Evolutionary conservation across 257 asterid species (phyloP).

Genomic region (Petunia axillaris): DNA sequence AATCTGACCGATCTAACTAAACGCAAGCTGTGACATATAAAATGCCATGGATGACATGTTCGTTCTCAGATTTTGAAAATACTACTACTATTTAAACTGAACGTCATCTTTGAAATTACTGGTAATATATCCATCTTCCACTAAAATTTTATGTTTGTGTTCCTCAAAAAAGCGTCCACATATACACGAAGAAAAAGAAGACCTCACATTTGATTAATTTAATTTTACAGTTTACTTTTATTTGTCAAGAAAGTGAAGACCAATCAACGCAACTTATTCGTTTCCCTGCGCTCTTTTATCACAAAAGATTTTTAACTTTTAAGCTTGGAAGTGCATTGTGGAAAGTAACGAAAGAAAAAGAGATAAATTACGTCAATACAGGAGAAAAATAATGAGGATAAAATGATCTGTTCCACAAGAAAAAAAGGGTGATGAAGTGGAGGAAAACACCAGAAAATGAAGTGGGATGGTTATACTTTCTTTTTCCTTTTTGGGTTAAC

Average conservation of each 20-base stretch:
- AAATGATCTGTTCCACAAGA: conserved; percentile 14
- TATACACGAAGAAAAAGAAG: not conserved
- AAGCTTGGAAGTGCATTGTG: not conserved
- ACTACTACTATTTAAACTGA: not conserved
- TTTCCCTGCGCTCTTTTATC: not conserved
- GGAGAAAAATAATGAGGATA: not conserved
- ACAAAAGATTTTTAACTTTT: not conserved
- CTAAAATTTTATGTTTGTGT: not conserved
- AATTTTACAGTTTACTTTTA: not conserved
- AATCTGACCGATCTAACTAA: not conserved
- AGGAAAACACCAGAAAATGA: not conserved
- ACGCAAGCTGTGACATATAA: not conserved
- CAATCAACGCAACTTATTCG: not conserved
- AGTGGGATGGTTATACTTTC: not conserved
- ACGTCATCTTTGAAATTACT: not conserved
- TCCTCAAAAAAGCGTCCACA: not conserved
- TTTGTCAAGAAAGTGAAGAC: not conserved
- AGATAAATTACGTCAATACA: conserved; percentile 3
- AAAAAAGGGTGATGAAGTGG: conserved; percentile 8
- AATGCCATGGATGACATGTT: not conserved
- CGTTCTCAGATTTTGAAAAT: not conserved
- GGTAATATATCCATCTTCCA: conserved; percentile 1
- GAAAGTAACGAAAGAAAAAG: conserved; percentile 12
- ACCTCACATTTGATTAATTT: not conserved
- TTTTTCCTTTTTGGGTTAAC: not conserved